A percentile compares a stretch with the other conserved stretches of the same genome.
Evolutionary conservation across 768 basidiomycete species (phyloP).

Genomic region (Trichaptum fuscoviolaceum): DNA sequence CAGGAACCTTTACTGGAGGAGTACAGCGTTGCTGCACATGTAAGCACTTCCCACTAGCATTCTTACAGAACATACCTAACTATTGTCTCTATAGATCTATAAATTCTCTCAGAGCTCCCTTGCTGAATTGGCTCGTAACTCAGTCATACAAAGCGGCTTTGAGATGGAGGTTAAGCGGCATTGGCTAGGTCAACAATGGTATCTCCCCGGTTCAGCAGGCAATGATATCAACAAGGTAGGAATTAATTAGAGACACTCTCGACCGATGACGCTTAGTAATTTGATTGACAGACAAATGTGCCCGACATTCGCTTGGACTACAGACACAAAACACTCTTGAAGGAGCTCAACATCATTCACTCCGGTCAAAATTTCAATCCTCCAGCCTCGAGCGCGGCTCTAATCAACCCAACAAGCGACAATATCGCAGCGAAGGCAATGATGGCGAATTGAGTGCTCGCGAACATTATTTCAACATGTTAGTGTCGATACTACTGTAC

Average conservation of each 20-base stretch:
- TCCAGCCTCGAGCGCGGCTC: constrained; percentile 8
- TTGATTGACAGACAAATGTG: constrained; percentile 77
- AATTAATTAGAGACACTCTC: not conserved
- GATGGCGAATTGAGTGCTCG: constrained; percentile 10
- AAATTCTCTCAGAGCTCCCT: constrained; percentile 92
- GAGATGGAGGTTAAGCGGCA: constrained; percentile 98
- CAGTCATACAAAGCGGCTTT: constrained; percentile 93
- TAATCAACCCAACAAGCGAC: constrained; percentile 29
- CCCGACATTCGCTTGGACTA: constrained; percentile 88
- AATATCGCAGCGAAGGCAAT: constrained; percentile 34
- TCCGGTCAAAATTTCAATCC: constrained; percentile 17
- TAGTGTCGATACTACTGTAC: too few relatives aligned
- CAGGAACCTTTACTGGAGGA: constrained; percentile 95
- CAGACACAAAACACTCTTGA: constrained; percentile 82
- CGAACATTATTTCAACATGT: too few relatives aligned
- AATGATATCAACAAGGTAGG: constrained; percentile 93
- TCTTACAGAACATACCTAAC: not conserved
- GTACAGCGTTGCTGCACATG: constrained; percentile 96
- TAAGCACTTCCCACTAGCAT: constrained; percentile 28
- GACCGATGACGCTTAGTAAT: not conserved
- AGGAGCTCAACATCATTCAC: constrained; percentile 72
- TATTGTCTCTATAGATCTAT: constrained; percentile 61
- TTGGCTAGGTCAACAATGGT: constrained; percentile 93
- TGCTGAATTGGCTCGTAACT: constrained; percentile 97
- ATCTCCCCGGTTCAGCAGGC: constrained; percentile 85